phyloP scores from a whole-genome alignment of 441 rosid species.

The Brassica balearica region DNA sequence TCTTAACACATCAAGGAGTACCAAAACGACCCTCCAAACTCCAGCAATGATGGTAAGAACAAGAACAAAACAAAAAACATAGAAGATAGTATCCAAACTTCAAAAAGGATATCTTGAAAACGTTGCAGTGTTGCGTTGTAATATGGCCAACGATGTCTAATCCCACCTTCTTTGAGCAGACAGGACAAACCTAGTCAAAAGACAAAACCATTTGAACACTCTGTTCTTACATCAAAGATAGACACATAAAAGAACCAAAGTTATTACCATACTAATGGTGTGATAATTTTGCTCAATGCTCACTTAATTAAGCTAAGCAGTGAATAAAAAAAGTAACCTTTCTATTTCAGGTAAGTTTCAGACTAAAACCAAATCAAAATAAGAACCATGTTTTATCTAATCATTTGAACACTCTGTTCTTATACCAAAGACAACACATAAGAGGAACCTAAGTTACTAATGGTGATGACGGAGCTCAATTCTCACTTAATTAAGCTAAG shows the following conservation, averaged over 20 bases:
- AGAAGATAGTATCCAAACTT: slow-evolving; percentile 20
- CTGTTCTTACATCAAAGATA: slow-evolving; percentile 2
- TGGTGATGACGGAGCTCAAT: neutral
- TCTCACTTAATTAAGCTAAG: slow-evolving; percentile 15
- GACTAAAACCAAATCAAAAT: neutral
- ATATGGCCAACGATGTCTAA: slow-evolving; percentile 75
- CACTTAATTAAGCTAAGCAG: slow-evolving; percentile 1
- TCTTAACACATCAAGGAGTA: slow-evolving; percentile 57
- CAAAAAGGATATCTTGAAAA: slow-evolving; percentile 73
- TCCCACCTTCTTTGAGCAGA: slow-evolving; percentile 76
- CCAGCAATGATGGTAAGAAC: neutral
- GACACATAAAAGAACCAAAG: neutral
- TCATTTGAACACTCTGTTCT: neutral
- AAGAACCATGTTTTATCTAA: neutral
- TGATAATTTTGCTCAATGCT: neutral
- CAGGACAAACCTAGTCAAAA: slow-evolving; percentile 69
- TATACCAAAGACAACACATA: neutral
- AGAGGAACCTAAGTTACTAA: neutral
- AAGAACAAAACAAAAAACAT: neutral
- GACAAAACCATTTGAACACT: slow-evolving; percentile 16
- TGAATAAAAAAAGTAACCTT: neutral
- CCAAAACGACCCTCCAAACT: slow-evolving; percentile 4
- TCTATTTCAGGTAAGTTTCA: slow-evolving; percentile 7
- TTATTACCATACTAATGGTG: neutral
- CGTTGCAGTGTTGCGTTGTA: slow-evolving; percentile 70